Base-by-base conservation (phyloP, 2,329 filamentous ascomycete species). In the Simplicillium sp. region DNA sequence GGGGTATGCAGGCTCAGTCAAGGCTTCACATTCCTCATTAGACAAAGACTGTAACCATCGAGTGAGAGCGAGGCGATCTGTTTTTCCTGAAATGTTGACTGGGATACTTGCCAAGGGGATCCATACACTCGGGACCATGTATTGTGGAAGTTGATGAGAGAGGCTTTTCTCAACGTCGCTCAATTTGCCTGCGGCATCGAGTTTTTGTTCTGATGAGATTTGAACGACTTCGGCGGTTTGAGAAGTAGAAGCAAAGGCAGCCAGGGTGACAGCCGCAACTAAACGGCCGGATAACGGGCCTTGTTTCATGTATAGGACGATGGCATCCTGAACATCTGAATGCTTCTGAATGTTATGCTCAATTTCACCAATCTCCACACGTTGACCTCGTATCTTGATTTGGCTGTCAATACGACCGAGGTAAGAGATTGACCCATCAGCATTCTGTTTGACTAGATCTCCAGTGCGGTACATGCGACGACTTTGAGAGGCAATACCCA, bases 331-430 rank as follows among this genome's bases (percentile, higher is more conserved):
- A 13, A 33, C 31, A 13, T 6, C 31, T 13, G 31, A 15, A 13
- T 33, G 31, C 31, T 13, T n/a, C 12, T 13, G 12, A 7, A 33
- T 33, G 5, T 45, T 34, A 13, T 42, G 32, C 17, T 46, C 44
- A 2, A 46, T 42, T 32, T 46, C 44, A 14, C 42, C 42, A 1
- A 42, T 42, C 34, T 46, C 44, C 7, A 44, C 42, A 1, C 44
- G 42, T 29, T 46, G 44, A n/a, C 44, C 44, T 3, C 44, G 41
- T 16, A 46, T 42, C 32, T 46, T 46, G 31, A 46, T 42, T n/a
- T 46, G 44, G 4, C 15, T 28, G 25, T 46, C 44, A 33, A 29
- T 44, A 12, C 44, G 36, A 13, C 44, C 44, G 6, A 44, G 2
- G n/a, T 38, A 46, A 11, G 41, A 38, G 7, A 46, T 35, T 8